Evolutionary conservation across 768 basidiomycete species (phyloP).

Genomic region (Xerocomellus intermedius): DNA sequence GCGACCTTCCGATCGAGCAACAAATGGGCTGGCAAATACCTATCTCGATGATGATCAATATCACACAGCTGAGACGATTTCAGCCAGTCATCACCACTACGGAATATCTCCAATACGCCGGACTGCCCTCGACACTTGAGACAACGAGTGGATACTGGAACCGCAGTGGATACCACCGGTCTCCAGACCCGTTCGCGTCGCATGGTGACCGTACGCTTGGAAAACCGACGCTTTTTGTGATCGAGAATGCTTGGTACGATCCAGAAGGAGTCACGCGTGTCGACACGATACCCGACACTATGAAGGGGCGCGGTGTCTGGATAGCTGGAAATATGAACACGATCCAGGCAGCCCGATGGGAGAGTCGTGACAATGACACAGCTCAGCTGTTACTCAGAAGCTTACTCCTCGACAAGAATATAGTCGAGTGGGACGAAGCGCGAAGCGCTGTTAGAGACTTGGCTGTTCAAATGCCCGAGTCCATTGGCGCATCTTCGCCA

Average conservation of each 20-base stretch:
- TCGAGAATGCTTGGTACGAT: slow-evolving; percentile 42
- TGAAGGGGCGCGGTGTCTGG: slow-evolving; percentile 30
- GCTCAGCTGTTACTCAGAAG: slow-evolving; percentile 18
- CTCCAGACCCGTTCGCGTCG: slow-evolving; percentile 15
- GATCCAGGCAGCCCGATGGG: slow-evolving; percentile 17
- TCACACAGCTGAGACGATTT: slow-evolving; percentile 36
- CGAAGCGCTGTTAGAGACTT: slow-evolving; percentile 20
- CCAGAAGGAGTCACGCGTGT: slow-evolving; percentile 36
- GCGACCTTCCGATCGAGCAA: slow-evolving; percentile 33
- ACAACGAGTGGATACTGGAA: slow-evolving; percentile 39
- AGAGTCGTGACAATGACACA: slow-evolving; percentile 2
- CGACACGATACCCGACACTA: slow-evolving; percentile 30
- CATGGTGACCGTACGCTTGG: slow-evolving; percentile 13
- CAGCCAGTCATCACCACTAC: slow-evolving; percentile 36
- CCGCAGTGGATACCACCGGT: slow-evolving; percentile 28
- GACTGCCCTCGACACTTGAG: slow-evolving; percentile 31
- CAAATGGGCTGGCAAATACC: slow-evolving; percentile 34
- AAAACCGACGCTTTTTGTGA: slow-evolving; percentile 30
- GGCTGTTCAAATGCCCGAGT: slow-evolving; percentile 18
- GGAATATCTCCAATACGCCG: slow-evolving; percentile 42
- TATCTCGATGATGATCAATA: slow-evolving; percentile 38
- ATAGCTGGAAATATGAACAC: slow-evolving; percentile 6
- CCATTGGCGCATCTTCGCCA: neutral
- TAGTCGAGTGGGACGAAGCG: slow-evolving; percentile 33
- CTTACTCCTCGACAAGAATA: slow-evolving; percentile 19